Base-by-base conservation (phyloP, 352 stramenopile species). In the Globisporangium canariense region DNA sequence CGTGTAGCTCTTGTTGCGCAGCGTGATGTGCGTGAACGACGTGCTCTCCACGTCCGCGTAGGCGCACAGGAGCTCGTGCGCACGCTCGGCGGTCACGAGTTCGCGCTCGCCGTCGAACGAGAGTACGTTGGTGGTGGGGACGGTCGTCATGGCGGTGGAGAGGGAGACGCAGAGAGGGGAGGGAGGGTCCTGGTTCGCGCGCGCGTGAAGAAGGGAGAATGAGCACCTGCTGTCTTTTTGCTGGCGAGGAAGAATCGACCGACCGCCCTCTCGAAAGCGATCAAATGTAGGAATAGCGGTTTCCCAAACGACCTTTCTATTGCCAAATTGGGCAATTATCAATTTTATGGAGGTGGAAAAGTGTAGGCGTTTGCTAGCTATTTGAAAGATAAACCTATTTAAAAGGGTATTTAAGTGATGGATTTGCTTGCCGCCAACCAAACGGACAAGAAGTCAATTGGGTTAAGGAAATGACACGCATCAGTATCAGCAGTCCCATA, bases 1-100 rank as follows among this genome's bases (percentile, higher is more conserved):
- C 36, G 84, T 92, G 78, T 92, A 94, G 78, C 85, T 94, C 79
- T 95, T 95, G 77, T 95, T 92, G 65, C 87, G 85, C 67, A 95
- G 78, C 65, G 87, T 91, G 51, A 95, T 89, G 71, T 90, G 84
- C 59, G 80, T 83, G 72, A 91, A 95, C 28, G 68, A 54, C 57
- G 73, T 60, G 40, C 61, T 18, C 43, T 78, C 75, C 13, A 69
- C 65, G 28, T 70, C 57, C 0, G 67, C 73, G 56, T 90, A 88
- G 51, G 77, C 64, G 28, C 62, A 65, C 36, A 95, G 67, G 16
- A 95, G 74, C 67, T 90, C 84, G 16, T 86, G 78, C 20, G 86
- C 86, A 32, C 86, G 83, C 41, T 72, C 65, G 40, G 83, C 86
- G 32, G 76, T 84, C 62, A 95, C 86, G 55, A 95, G 83, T 70